Conservation (phyloP, 495 filamentous ascomycete genomes). For the Gamarada debralockiae region DNA sequence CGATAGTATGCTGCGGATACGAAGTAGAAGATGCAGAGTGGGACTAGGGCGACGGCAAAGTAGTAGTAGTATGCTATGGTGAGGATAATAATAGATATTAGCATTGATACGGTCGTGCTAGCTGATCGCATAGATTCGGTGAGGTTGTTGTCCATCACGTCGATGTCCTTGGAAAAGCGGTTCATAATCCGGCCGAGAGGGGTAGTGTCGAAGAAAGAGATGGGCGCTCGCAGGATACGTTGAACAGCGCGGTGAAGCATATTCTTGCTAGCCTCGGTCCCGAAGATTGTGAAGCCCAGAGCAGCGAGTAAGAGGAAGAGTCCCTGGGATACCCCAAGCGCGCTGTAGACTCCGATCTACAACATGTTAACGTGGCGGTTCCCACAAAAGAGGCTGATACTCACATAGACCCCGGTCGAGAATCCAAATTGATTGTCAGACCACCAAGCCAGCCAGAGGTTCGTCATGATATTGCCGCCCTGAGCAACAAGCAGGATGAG, state of each 20-base stretch:
- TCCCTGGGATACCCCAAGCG: slow-evolving; percentile 58
- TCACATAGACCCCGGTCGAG: slow-evolving; percentile 29
- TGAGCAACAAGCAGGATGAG: slow-evolving; percentile 57
- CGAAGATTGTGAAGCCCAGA: slow-evolving; percentile 63
- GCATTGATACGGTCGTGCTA: slow-evolving; percentile 71
- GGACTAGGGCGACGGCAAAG: slow-evolving; percentile 81
- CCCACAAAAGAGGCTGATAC: slow-evolving; percentile 45
- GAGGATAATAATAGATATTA: slow-evolving; percentile 70
- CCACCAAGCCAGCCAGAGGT: slow-evolving; percentile 91
- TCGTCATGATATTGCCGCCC: slow-evolving; percentile 78
- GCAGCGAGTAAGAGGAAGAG: slow-evolving; percentile 64
- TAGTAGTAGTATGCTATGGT: slow-evolving; percentile 92
- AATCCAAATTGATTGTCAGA: slow-evolving; percentile 34
- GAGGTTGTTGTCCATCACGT: slow-evolving; percentile 90
- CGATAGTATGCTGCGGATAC: slow-evolving; percentile 83
- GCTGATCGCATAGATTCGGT: slow-evolving; percentile 88
- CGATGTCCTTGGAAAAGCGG: slow-evolving; percentile 89
- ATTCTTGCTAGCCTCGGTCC: slow-evolving; percentile 70
- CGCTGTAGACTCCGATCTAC: slow-evolving; percentile 85
- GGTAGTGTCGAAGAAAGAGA: slow-evolving; percentile 96
- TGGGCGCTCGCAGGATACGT: slow-evolving; percentile 77
- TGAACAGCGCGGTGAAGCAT: slow-evolving; percentile 76
- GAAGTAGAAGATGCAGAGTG: slow-evolving; percentile 71
- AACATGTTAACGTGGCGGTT: slow-evolving; percentile 33
- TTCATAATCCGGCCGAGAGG: slow-evolving; percentile 94